These are phyloP conservation scores for Aspergillus mulundensis DNA, from an alignment of 495 filamentous ascomycete species.

Conservation along the genomic window DNA sequence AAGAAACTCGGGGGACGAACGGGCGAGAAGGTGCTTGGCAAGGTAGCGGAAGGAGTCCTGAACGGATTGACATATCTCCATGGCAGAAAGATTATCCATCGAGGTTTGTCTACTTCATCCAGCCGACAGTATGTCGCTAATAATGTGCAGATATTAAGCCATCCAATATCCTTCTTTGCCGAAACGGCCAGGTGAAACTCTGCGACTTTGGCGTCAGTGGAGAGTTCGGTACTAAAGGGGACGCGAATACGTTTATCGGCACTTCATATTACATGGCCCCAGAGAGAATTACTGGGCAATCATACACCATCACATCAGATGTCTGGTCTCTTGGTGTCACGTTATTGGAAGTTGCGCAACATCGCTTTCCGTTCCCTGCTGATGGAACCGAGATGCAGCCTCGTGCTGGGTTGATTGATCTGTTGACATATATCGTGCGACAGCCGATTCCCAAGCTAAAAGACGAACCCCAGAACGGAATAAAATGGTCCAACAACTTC, in stretches of 20 bases:
- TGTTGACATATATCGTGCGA: conserved; percentile 93
- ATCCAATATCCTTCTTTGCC: conserved; percentile 91
- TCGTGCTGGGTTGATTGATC: conserved; percentile 84
- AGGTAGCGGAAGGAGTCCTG: conserved; percentile 92
- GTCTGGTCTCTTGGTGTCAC: conserved; percentile 98
- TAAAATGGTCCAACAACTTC: conserved; percentile 92
- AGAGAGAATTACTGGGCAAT: conserved; percentile 93
- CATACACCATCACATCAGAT: conserved; percentile 96
- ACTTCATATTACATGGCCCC: conserved; percentile 99
- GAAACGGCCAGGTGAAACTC: conserved; percentile 89
- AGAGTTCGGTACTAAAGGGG: conserved; percentile 96
- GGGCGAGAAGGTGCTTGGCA: conserved; percentile 96
- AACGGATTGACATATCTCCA: conserved; percentile 96
- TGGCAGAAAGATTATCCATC: conserved; percentile 93
- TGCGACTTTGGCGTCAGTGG: conserved; percentile 98
- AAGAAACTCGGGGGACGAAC: conserved; percentile 91
- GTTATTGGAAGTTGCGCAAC: conserved; percentile 92
- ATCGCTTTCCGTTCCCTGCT: conserved; percentile 95
- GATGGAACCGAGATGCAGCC: conserved; percentile 90
- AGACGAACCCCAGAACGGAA: conserved; percentile 76
- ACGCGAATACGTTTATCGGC: conserved; percentile 98
- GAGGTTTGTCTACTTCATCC: conserved; percentile 46
- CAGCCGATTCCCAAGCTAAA: conserved; percentile 95
- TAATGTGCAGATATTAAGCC: conserved; percentile 79
- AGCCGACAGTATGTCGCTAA: conserved; percentile 6